Conservation (phyloP, 768 basidiomycete species). For the Tephrocybe sp. region DNA sequence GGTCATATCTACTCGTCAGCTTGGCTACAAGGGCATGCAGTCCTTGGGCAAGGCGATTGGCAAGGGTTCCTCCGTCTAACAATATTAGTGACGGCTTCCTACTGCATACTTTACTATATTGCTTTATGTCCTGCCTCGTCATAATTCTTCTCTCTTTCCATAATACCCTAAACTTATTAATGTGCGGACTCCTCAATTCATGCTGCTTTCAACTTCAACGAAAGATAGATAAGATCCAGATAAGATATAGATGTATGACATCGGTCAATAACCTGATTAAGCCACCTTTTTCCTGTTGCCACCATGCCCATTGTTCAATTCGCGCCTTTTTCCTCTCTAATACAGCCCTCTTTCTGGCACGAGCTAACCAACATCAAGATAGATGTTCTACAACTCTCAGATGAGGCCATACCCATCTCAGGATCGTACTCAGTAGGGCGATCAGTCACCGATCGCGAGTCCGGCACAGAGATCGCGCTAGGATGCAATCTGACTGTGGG, state of each 20-base stretch:
- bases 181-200: too few relatives aligned
- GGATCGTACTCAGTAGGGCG: constrained; percentile 75
- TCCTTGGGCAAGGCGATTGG: too few relatives aligned
- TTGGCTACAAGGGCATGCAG: too few relatives aligned
- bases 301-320: constrained; percentile 79
- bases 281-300: not conserved
- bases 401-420: constrained; percentile 60
- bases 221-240: constrained; percentile 6
- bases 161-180: too few relatives aligned
- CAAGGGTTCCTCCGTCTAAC: too few relatives aligned
- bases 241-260: not conserved
- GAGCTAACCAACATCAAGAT: constrained; percentile 87
- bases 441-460: constrained; percentile 73
- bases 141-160: too few relatives aligned
- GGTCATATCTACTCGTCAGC: too few relatives aligned
- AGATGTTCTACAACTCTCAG: constrained; percentile 82
- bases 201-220: not conserved
- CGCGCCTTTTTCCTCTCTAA: constrained; percentile 80
- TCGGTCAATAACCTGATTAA: not conserved
- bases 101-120: too few relatives aligned
- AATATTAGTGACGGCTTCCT: too few relatives aligned
- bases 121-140: too few relatives aligned
- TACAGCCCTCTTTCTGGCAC: constrained; percentile 94
- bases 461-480: constrained; percentile 71
- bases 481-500: constrained; percentile 67